A percentile compares a stretch with the other conserved stretches of the same genome.
These are phyloP conservation scores for Diplodia mutila DNA, from an alignment of 2,329 filamentous ascomycete genomes.

Conservation along the genomic window DNA sequence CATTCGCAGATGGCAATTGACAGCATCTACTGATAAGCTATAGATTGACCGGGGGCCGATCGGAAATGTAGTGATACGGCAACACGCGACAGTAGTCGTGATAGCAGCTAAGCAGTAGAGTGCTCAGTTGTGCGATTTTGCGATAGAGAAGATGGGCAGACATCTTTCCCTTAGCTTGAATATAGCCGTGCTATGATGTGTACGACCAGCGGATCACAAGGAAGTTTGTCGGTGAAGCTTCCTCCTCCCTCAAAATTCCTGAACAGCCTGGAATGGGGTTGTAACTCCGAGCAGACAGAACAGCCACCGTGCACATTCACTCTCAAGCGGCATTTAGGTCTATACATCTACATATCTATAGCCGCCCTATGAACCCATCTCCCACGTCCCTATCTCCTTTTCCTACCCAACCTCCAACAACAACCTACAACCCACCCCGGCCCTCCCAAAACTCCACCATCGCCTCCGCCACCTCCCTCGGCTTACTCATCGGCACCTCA, in stretches of 20 bases:
- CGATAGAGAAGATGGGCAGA: neutral
- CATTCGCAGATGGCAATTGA: neutral
- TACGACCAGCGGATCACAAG: neutral
- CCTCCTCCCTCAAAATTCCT: neutral
- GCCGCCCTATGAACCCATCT: no score
- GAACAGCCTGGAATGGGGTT: neutral
- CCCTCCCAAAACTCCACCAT: conserved; percentile 49
- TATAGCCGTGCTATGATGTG: no score
- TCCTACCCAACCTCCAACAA: no score
- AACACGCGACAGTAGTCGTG: no score
- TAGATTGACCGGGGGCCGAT: neutral
- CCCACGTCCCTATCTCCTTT: no score
- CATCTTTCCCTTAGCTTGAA: neutral
- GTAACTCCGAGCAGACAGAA: neutral
- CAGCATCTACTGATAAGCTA: neutral
- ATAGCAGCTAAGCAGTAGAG: no score
- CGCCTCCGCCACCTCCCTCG: conserved; percentile 61
- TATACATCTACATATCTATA: no score
- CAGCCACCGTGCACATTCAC: neutral
- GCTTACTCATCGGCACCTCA: conserved; percentile 68
- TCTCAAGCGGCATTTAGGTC: no score
- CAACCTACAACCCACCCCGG: neutral
- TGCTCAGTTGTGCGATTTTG: neutral
- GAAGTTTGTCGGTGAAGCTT: neutral
- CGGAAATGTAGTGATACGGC: neutral